Evolutionary conservation across 2,329 filamentous ascomycete genomes (phyloP).

Genomic region (Knufia fluminis): DNA sequence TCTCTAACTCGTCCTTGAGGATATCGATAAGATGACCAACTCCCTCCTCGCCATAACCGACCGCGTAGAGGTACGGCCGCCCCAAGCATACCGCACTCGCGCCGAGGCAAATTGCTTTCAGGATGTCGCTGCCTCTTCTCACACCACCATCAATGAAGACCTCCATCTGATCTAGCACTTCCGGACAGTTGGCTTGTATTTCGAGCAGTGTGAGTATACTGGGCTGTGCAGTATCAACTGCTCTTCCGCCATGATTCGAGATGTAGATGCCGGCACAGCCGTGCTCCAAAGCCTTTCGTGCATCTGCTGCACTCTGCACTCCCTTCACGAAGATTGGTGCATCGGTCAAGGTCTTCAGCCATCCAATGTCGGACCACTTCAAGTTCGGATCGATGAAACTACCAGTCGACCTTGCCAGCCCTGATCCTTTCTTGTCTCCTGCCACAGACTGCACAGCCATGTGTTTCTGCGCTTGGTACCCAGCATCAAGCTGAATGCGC

Average conservation of each 20-base stretch:
- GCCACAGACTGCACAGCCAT: slow-evolving; percentile 14
- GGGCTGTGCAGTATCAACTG: slow-evolving; percentile 37
- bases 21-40: slow-evolving; percentile 40
- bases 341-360: slow-evolving; percentile 41
- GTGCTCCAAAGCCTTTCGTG: slow-evolving; percentile 39
- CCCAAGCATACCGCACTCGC: slow-evolving; percentile 48
- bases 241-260: slow-evolving; percentile 51
- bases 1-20: slow-evolving; percentile 53
- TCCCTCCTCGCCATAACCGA: slow-evolving; percentile 46
- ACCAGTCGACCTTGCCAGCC: slow-evolving; percentile 30
- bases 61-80: slow-evolving; percentile 43
- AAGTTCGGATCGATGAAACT: slow-evolving; percentile 45
- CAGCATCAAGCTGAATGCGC: slow-evolving; percentile 32
- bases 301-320: slow-evolving; percentile 48
- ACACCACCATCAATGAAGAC: slow-evolving; percentile 48
- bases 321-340: slow-evolving; percentile 50
- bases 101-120: slow-evolving; percentile 46
- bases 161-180: slow-evolving; percentile 33
- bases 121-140: slow-evolving; percentile 44
- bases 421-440: slow-evolving; percentile 46
- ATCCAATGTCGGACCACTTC: slow-evolving; percentile 45
- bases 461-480: slow-evolving; percentile 9
- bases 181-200: slow-evolving; percentile 44
- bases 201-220: slow-evolving; percentile 54
- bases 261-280: slow-evolving; percentile 48